Evolutionary conservation across 371 early-diverging fungal genomes (phyloP).

Genomic region (Mycotypha africana): DNA sequence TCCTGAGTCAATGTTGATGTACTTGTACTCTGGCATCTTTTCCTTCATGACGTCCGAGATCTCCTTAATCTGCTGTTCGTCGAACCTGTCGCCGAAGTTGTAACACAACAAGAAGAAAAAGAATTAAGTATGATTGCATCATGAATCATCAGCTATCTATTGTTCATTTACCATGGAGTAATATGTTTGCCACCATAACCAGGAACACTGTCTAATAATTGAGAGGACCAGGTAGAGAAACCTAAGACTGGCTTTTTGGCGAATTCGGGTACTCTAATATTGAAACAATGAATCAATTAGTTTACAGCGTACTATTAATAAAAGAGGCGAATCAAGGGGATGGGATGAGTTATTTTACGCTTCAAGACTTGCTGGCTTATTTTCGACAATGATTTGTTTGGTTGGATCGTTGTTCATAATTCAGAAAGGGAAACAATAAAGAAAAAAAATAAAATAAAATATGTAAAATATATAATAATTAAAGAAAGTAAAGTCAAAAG

Average conservation of each 20-base stretch:
- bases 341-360: neutral
- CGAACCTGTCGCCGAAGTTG: conserved; percentile 22
- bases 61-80: conserved; percentile 23
- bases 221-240: conserved; percentile 45
- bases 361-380: neutral
- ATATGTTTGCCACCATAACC: conserved; percentile 37
- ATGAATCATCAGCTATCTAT: too few relatives aligned
- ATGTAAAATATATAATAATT: too few relatives aligned
- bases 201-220: conserved; percentile 33
- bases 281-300: neutral
- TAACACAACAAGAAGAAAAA: neutral
- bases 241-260: conserved; percentile 35
- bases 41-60: conserved; percentile 33
- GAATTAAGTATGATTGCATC: neutral
- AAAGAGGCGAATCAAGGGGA: too few relatives aligned
- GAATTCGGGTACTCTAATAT: conserved; percentile 18
- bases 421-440: too few relatives aligned
- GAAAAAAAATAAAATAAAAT: too few relatives aligned
- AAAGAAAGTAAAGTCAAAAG: too few relatives aligned
- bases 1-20: conserved; percentile 44
- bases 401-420: too few relatives aligned
- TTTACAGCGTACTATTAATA: neutral
- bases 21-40: conserved; percentile 37
- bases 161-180: conserved; percentile 15
- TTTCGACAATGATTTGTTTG: too few relatives aligned